Evolutionary conservation across 306 rosid genomes (phyloP).

Genomic region (Rosa chinensis): DNA sequence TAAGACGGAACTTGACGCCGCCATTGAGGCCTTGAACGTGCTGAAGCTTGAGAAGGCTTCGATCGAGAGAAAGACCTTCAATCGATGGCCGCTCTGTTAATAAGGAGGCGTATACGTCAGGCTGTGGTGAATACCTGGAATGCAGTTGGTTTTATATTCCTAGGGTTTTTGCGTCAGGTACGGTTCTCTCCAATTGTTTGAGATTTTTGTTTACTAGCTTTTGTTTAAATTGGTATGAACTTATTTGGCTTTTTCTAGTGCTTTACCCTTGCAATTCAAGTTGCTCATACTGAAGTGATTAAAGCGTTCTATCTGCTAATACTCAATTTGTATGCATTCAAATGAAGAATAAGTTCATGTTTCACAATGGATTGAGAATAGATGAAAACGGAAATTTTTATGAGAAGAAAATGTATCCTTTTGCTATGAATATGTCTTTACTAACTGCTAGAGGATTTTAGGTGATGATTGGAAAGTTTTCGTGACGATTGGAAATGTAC

Average conservation of each 20-base stretch:
- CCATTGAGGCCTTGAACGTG: conserved; percentile 52
- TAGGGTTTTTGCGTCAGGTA: conserved; percentile 85
- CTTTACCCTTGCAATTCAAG: neutral
- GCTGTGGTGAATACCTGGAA: conserved; percentile 72
- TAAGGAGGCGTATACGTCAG: conserved; percentile 69
- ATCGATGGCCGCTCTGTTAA: conserved; percentile 38
- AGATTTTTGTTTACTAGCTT: no score
- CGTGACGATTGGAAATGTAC: no score
- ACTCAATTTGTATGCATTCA: neutral
- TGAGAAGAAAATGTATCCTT: neutral
- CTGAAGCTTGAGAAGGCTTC: conserved; percentile 65
- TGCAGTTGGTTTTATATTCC: conserved; percentile 81
- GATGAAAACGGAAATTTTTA: neutral
- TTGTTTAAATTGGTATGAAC: neutral
- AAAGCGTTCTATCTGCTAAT: neutral
- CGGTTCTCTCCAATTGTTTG: neutral
- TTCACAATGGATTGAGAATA: neutral
- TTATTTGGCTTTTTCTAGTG: neutral
- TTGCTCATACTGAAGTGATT: neutral
- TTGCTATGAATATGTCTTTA: neutral
- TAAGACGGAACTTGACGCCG: conserved; percentile 63
- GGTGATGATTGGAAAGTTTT: no score
- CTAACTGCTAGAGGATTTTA: neutral
- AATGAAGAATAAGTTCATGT: neutral
- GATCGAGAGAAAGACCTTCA: conserved; percentile 54